Evolutionary conservation across 164 flowering plant genomes (phyloP), one percentile per base, ranked within the genome.

Genomic region (Tetracentron sinense): DNA sequence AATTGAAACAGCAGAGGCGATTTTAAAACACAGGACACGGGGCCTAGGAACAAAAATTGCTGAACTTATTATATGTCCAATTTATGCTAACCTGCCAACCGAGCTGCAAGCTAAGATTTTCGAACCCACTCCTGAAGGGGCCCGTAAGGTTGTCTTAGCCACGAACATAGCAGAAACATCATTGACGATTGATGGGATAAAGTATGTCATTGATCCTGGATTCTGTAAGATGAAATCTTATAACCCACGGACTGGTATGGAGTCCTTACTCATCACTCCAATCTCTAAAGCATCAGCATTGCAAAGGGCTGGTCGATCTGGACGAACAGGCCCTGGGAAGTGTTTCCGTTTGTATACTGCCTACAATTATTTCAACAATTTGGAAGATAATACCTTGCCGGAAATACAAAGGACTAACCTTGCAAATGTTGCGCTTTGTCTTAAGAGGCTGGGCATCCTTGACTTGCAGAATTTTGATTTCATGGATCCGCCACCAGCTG

Each of bases 401-500:
- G 99, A 91, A 72, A 85, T 92, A 61, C 99, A 92, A 50, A 71
- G 97, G 66, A 92, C 97, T 15, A 95, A 95, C 75, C 85, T 95
- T 60, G 96, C 99, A n/a, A 89, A 84, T 78, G 91, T 87, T 60
- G 99, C 90, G 0, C 89, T 95, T 25, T 66, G 81, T 38, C 83
- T 95, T 8, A 95, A 95, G 82, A 95, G 94, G 65, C 85, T 92
- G 69, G 99, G 99, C 20, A 95, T 95, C 54, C 80, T 84, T 68
- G 97, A 92, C 66, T 70, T 95, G 69, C 14, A 88, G 44, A 68
- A 79, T 72, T 92, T 94, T 80, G 96, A 94, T 72, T 94, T 94
- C 69, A 94, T 94, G 96, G 99, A 94, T 48, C 94, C 96, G 7
- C 99, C 99, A 12, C 96, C 99, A 11, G 72, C 86, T 47, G 99